Percentiles rank a stretch among this genome's conserved stretches.
These are phyloP conservation scores for Eremochloa ophiuroides DNA, from an alignment of 176 grass and related monocot species.

Conservation along the genomic window DNA sequence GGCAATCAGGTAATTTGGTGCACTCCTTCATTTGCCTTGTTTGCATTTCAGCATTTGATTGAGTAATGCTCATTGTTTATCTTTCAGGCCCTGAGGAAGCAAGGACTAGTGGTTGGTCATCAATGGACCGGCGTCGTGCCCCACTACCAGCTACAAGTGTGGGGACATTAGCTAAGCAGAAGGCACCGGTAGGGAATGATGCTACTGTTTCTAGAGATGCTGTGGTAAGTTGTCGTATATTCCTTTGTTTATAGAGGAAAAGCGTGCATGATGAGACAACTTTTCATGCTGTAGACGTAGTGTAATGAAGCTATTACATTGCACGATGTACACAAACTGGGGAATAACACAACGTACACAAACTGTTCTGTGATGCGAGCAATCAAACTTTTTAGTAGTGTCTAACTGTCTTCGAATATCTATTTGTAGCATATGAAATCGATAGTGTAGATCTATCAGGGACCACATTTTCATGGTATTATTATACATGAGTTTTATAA, in stretches of 20 bases:
- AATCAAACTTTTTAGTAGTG: no score
- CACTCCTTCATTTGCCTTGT: background rate
- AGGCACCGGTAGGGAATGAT: slow-evolving; percentile 71
- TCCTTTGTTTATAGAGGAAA: background rate
- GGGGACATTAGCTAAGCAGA: slow-evolving; percentile 68
- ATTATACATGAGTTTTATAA: background rate
- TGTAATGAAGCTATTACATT: background rate
- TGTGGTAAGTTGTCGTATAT: slow-evolving; percentile 45
- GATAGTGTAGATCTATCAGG: background rate
- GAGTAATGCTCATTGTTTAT: slow-evolving; percentile 11
- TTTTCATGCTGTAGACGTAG: background rate
- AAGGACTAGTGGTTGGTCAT: slow-evolving; percentile 80
- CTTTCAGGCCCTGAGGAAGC: slow-evolving; percentile 73
- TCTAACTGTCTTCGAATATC: background rate
- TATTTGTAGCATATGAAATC: background rate
- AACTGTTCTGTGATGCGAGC: background rate
- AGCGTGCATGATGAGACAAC: background rate
- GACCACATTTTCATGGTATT: background rate
- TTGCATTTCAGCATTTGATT: slow-evolving; percentile 1
- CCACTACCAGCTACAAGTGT: slow-evolving; percentile 57
- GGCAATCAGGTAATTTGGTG: slow-evolving; percentile 62
- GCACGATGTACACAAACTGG: background rate
- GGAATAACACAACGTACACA: background rate
- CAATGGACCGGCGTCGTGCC: slow-evolving; percentile 55
- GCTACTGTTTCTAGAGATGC: slow-evolving; percentile 47